phyloP scores from a whole-genome alignment of 148 eudicot genomes.

The Beta vulgaris region DNA sequence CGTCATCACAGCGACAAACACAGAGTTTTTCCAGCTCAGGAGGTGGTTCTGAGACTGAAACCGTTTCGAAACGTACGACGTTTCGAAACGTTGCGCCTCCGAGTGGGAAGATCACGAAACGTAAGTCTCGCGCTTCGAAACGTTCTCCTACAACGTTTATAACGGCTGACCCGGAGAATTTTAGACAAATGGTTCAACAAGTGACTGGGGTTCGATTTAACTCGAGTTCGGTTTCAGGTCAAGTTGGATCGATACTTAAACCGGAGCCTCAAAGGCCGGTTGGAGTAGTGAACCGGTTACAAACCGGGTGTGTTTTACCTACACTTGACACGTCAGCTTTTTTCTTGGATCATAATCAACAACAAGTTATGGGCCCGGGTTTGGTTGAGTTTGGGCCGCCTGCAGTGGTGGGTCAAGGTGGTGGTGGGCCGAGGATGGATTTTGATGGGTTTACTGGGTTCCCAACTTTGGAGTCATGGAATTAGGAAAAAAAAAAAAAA shows the following conservation, averaged over 20 bases:
- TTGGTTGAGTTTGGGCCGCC: conserved; percentile 20
- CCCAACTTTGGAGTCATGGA: conserved; percentile 85
- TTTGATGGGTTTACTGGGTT: conserved; percentile 60
- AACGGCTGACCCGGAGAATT: conserved; percentile 65
- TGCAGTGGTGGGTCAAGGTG: conserved; percentile 26
- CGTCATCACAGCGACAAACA: background rate
- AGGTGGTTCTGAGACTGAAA: conserved; percentile 21
- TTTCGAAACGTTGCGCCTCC: conserved; percentile 30
- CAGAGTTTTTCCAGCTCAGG: conserved; percentile 18
- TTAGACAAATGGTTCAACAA: conserved; percentile 85
- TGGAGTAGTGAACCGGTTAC: conserved; percentile 28
- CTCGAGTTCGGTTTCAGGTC: conserved; percentile 11
- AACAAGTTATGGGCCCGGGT: conserved; percentile 23
- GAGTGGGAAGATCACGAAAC: conserved; percentile 34
- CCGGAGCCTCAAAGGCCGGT: conserved; percentile 60
- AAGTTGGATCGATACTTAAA: conserved; percentile 37
- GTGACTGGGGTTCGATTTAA: conserved; percentile 66
- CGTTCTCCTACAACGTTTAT: conserved; percentile 65
- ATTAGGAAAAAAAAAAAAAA: background rate
- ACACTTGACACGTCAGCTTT: conserved; percentile 79
- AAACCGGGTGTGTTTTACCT: conserved; percentile 45
- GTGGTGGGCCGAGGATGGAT: conserved; percentile 35
- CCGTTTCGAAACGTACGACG: conserved; percentile 31
- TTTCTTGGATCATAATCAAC: conserved; percentile 45
- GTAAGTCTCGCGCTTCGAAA: conserved; percentile 74